phyloP scores from a whole-genome alignment of 768 basidiomycete genomes.

The Gloeophyllum trabeum region DNA sequence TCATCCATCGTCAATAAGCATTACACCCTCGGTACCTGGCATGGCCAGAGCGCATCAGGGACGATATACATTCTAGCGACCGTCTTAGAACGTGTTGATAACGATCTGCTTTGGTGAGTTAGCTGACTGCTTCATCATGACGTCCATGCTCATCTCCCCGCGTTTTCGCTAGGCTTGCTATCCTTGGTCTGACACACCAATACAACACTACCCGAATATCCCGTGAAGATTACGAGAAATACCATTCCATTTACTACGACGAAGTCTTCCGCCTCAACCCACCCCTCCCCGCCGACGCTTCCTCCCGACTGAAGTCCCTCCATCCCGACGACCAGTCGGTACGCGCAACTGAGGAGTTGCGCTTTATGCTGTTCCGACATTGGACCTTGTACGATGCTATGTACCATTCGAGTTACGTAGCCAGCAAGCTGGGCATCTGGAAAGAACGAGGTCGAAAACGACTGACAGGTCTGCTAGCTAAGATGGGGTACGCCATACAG shows the following conservation, averaged over 20 bases:
- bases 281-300: slow-evolving; percentile 25
- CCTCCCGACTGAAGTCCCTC: slow-evolving; percentile 35
- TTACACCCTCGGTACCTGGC: slow-evolving; percentile 75
- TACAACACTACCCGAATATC: slow-evolving; percentile 85
- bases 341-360: slow-evolving; percentile 76
- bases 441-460: slow-evolving; percentile 86
- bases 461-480: slow-evolving; percentile 85
- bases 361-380: slow-evolving; percentile 92
- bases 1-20: slow-evolving; percentile 64
- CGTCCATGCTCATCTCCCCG: slow-evolving; percentile 1
- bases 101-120: slow-evolving; percentile 85
- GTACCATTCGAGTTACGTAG: slow-evolving; percentile 95
- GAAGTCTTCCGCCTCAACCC: slow-evolving; percentile 91
- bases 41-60: slow-evolving; percentile 83
- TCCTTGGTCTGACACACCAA: slow-evolving; percentile 88
- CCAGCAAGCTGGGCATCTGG: slow-evolving; percentile 93
- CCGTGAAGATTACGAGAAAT: slow-evolving; percentile 72
- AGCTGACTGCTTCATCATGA: neutral
- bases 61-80: slow-evolving; percentile 87
- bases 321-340: slow-evolving; percentile 81
- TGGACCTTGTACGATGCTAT: slow-evolving; percentile 98
- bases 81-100: slow-evolving; percentile 84
- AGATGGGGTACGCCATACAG: slow-evolving; percentile 76
- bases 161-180: slow-evolving; percentile 58
- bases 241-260: slow-evolving; percentile 72